These are phyloP conservation scores for Pichia occidentalis DNA, from an alignment of 805 yeast genomes.

Conservation along the genomic window DNA sequence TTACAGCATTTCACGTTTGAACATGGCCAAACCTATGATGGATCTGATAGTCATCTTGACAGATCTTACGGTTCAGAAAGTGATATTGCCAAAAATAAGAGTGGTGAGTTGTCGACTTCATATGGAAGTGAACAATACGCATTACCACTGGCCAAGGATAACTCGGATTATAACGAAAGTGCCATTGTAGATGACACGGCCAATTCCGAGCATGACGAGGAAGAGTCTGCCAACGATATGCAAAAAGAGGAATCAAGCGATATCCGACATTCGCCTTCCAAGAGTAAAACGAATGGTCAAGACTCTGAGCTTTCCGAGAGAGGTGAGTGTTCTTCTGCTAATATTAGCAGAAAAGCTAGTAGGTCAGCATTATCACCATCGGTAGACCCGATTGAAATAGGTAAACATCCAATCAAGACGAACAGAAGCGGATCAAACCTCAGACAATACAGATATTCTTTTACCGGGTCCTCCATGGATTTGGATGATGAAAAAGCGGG, in stretches of 20 bases:
- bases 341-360: too few species aligned
- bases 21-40: slow-evolving; percentile 19
- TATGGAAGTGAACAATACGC: slow-evolving; percentile 4
- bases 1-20: slow-evolving; percentile 10
- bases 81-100: neutral
- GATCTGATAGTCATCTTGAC: slow-evolving; percentile 15
- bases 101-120: neutral
- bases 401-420: neutral
- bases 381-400: slow-evolving; percentile 23
- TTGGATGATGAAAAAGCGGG: slow-evolving; percentile 31
- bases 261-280: too few species aligned
- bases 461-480: slow-evolving; percentile 30
- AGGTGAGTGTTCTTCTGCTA: too few species aligned
- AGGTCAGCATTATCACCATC: too few species aligned
- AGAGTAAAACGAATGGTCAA: too few species aligned
- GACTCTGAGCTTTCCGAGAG: too few species aligned
- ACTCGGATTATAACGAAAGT: slow-evolving; percentile 15
- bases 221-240: neutral
- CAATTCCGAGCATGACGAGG: neutral
- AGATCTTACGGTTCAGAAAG: slow-evolving; percentile 20
- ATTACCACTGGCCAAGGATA: neutral
- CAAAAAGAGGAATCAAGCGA: neutral
- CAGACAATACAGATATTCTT: slow-evolving; percentile 24
- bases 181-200: slow-evolving; percentile 22
- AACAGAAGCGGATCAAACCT: neutral